phyloP scores from a whole-genome alignment of 2,329 filamentous ascomycete species.

The Verticillium albo-atrum region DNA sequence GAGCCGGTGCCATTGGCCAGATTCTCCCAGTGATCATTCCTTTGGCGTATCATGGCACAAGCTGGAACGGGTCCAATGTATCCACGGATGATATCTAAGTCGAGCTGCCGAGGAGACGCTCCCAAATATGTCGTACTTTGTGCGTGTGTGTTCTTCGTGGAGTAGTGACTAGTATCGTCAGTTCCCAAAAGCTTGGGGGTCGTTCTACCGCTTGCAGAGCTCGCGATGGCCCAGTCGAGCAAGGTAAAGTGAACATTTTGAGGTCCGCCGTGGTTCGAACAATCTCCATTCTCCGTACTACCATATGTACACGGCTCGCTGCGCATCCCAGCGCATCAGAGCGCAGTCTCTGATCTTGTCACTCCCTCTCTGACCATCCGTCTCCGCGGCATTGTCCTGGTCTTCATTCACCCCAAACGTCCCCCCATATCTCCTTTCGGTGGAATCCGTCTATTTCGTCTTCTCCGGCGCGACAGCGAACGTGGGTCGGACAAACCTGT shows the following conservation, averaged over 20 bases:
- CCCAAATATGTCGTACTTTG: no score
- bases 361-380: background rate
- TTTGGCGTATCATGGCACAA: no score
- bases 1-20: no score
- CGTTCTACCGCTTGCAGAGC: no score
- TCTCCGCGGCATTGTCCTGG: background rate
- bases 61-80: no score
- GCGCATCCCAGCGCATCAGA: background rate
- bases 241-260: background rate
- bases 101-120: no score
- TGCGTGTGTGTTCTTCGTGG: no score
- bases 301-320: background rate
- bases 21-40: no score
- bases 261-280: background rate
- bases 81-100: no score
- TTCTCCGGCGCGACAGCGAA: constrained; percentile 68
- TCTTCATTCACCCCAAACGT: background rate
- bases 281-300: background rate
- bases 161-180: no score
- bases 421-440: background rate
- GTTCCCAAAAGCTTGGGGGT: no score
- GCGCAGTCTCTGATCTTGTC: background rate
- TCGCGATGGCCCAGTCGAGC: background rate
- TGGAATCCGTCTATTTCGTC: constrained; percentile 16
- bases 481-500: constrained; percentile 76